Evolutionary conservation across 306 rosid species (phyloP), one percentile per base, ranked within the genome.

Genomic region (Dalbergia oliveri): DNA sequence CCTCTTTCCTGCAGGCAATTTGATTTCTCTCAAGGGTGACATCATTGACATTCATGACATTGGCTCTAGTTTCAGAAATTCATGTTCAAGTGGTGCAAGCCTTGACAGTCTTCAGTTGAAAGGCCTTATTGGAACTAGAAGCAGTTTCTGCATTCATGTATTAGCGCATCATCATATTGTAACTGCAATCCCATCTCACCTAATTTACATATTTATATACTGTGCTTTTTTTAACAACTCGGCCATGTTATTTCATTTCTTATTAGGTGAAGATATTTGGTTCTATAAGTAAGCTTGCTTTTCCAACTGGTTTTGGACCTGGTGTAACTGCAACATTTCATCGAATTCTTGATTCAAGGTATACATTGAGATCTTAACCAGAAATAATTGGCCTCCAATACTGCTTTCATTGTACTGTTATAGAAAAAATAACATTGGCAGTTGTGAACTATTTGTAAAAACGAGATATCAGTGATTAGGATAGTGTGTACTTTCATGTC

Each of bases 271-370:
- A 54, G 77, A 76, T 94, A 77, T 86, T 71, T 82, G 89, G 94
- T 81, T 87, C 86, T 39, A 71, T 57, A 73, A 78, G 79, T 26
- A 82, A 85, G 57, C 63, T 44, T 77, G 81, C 81, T 56, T 84
- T 88, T 49, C 99, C 99, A 51, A 85, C 83, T 58, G 99, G 99
- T 49, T 89, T 94, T 43, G 94, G 97, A 86, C 89, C 87, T 85
- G 97, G 95, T 68, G 90, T 88, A 61, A 83, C 75, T 78, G 97
- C 97, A 70, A 84, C 87, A 6, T 93, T 94, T 86, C 88, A 93
- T 84, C 94, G 95, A 64, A 84, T 94, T 86, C 93, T 94, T 67
- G 88, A 89, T 75, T 51, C 85, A 65, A 73, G 95, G 97, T 94
- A 88, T 75, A 88, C 65, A 12, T 76, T 16, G 71, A 21, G 57